Conservation (phyloP, 371 early-diverging fungal genomes). For the Capillidium heterosporum region DNA sequence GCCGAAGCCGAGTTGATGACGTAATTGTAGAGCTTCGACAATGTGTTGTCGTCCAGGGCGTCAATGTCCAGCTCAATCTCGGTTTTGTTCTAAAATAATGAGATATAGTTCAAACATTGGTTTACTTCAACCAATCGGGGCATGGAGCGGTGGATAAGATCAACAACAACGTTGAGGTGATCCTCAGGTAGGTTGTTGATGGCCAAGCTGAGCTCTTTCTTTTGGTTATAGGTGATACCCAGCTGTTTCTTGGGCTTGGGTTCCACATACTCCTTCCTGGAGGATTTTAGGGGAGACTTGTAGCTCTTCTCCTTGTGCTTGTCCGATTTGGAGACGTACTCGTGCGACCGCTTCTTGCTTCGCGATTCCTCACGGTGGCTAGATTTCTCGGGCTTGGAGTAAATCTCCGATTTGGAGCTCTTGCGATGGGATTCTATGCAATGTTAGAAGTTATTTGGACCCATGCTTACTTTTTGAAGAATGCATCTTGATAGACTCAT, state of each 20-base stretch:
- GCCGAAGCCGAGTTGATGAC: constrained; percentile 8
- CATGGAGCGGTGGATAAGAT: constrained; percentile 71
- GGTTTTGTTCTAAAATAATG: constrained; percentile 8
- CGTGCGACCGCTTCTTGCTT: neutral
- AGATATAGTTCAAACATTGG: neutral
- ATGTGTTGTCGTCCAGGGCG: constrained; percentile 59
- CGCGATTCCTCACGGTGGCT: neutral
- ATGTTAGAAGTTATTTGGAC: neutral
- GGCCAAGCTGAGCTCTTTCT: constrained; percentile 65
- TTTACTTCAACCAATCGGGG: constrained; percentile 52
- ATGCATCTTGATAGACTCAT: neutral
- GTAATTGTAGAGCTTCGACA: constrained; percentile 48
- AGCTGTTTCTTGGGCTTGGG: constrained; percentile 13
- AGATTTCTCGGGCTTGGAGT: neutral
- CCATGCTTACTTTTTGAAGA: neutral
- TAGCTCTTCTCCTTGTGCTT: neutral
- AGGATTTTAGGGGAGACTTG: neutral
- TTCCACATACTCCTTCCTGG: neutral
- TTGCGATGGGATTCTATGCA: neutral
- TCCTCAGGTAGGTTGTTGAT: constrained; percentile 69
- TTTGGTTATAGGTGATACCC: constrained; percentile 68
- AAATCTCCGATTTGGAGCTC: neutral
- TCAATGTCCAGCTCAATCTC: constrained; percentile 80
- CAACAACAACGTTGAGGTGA: constrained; percentile 53
- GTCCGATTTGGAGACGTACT: neutral